These are phyloP conservation scores for Theobroma grandiflorum DNA, from an alignment of 441 rosid species.

Conservation along the genomic window DNA sequence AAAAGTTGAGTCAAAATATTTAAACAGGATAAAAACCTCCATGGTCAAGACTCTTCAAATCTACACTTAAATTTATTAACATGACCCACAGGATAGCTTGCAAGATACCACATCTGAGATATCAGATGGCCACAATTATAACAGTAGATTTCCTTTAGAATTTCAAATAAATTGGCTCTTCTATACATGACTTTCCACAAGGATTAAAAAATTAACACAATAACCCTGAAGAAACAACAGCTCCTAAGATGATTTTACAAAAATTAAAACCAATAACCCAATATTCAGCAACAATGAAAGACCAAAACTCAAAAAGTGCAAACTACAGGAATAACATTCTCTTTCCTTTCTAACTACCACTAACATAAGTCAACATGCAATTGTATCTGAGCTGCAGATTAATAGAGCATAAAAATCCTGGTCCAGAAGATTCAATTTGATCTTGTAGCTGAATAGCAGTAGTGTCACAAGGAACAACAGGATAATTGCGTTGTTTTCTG, in stretches of 20 bases:
- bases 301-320: not conserved
- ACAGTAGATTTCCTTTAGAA: not conserved
- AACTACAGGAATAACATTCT: not conserved
- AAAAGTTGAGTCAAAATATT: not conserved
- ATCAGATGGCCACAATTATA: not conserved
- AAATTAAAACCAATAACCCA: not conserved
- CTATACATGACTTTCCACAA: not conserved
- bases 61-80: not conserved
- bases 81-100: not conserved
- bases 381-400: not conserved
- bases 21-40: not conserved
- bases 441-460: not conserved
- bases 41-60: not conserved
- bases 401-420: not conserved
- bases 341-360: not conserved
- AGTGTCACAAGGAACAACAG: not conserved
- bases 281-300: slow-evolving; percentile 11
- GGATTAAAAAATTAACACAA: not conserved
- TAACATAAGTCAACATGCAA: not conserved
- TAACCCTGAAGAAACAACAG: not conserved
- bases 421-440: not conserved
- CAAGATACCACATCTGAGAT: not conserved
- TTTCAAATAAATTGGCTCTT: not conserved
- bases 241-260: not conserved
- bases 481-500: not conserved